A percentile compares a stretch with the other conserved stretches of the same genome.
These are phyloP conservation scores for Petunia hybrid DNA, from an alignment of 305 asterid genomes.

Conservation along the genomic window DNA sequence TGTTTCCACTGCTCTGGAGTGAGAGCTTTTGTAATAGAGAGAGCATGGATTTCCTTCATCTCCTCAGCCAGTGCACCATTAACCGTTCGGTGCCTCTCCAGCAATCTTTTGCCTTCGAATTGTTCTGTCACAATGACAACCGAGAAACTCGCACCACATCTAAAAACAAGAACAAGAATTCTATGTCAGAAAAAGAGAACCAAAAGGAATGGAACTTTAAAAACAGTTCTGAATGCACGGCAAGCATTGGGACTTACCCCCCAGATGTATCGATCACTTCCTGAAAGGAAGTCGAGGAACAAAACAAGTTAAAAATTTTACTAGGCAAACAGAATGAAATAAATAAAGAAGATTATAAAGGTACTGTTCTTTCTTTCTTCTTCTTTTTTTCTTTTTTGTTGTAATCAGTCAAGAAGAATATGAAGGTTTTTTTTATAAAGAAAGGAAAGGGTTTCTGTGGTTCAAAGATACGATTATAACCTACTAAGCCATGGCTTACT, in stretches of 20 bases:
- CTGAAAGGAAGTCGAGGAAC: conserved; percentile 46
- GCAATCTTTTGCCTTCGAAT: conserved; percentile 83
- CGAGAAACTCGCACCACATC: conserved; percentile 89
- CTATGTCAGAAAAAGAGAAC: conserved; percentile 4
- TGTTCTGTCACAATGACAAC: conserved; percentile 72
- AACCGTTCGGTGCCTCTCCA: conserved; percentile 92
- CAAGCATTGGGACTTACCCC: conserved; percentile 58
- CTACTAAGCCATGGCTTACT: background rate
- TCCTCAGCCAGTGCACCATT: conserved; percentile 76
- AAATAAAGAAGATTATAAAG: background rate
- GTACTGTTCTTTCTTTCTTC: background rate
- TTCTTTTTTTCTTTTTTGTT: too few species aligned
- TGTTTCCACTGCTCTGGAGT: conserved; percentile 88
- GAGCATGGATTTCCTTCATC: conserved; percentile 87
- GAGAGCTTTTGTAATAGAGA: conserved; percentile 79
- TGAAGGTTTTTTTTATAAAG: background rate
- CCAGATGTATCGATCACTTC: conserved; percentile 85
- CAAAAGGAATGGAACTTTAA: conserved; percentile 14
- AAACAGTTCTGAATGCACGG: background rate
- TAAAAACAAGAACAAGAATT: conserved; percentile 36
- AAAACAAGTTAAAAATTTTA: background rate
- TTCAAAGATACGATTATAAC: background rate
- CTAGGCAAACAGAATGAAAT: background rate
- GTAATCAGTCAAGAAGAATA: background rate
- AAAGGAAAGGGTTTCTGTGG: background rate